These are phyloP conservation scores for Talaromyces adpressus DNA, from an alignment of 495 filamentous ascomycete species.

Conservation along the genomic window DNA sequence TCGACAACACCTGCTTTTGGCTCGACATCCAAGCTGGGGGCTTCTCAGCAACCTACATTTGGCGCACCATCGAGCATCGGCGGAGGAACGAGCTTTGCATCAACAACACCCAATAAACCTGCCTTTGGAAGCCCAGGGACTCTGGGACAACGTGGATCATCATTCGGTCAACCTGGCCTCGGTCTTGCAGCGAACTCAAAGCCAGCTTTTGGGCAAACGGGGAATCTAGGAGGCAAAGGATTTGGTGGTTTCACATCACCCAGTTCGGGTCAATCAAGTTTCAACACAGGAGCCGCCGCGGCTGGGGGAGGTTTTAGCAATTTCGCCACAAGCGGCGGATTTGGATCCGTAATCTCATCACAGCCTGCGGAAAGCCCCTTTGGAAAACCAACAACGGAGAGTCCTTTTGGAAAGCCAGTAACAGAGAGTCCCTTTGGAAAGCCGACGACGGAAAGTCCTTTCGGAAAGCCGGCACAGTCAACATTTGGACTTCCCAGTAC, in stretches of 20 bases:
- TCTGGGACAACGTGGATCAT: constrained; percentile 16
- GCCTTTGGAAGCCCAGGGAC: constrained; percentile 23
- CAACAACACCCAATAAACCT: constrained; percentile 13
- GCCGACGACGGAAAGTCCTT: constrained; percentile 5
- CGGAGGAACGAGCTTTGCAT: constrained; percentile 20
- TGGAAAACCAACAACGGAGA: constrained; percentile 2
- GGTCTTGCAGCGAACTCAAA: constrained; percentile 31
- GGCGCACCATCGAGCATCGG: constrained; percentile 36
- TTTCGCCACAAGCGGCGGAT: constrained; percentile 19
- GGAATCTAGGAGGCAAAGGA: constrained; percentile 12
- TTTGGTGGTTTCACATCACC: constrained; percentile 6
- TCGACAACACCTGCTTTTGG: constrained; percentile 5
- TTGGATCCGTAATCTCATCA: constrained; percentile 9
- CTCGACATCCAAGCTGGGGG: constrained; percentile 12
- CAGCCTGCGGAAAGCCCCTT: constrained; percentile 14
- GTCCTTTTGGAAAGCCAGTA: constrained; percentile 11
- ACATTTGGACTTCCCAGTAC: constrained; percentile 14
- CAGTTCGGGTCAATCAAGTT: constrained; percentile 2
- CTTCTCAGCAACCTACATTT: constrained; percentile 38
- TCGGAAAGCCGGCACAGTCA: constrained; percentile 2
- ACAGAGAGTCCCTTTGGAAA: constrained; percentile 24
- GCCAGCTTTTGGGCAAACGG: constrained; percentile 34
- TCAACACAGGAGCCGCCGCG: constrained; percentile 19
- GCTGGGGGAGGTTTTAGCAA: constrained; percentile 24
- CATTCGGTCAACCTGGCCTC: constrained; percentile 40